These are phyloP conservation scores for Penicillium polonicum DNA, from an alignment of 2,329 filamentous ascomycete genomes.

Conservation along the genomic window DNA sequence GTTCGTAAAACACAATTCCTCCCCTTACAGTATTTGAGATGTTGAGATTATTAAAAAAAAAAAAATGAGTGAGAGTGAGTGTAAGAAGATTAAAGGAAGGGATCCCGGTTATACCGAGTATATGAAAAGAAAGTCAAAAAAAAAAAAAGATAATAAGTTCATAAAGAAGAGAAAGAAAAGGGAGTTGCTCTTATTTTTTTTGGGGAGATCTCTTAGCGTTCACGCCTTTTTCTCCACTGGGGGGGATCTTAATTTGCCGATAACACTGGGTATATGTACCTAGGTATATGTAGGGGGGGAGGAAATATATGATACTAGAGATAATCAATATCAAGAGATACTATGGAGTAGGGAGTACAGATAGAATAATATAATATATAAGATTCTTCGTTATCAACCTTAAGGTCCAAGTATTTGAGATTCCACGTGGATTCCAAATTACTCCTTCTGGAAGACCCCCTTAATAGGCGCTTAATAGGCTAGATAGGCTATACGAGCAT, in stretches of 20 bases:
- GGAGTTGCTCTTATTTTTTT: constrained; percentile 5
- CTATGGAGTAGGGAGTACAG: neutral
- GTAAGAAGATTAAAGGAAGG: constrained; percentile 1
- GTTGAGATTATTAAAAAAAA: constrained; percentile 9
- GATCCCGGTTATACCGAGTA: neutral
- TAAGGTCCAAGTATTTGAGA: neutral
- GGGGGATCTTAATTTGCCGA: constrained; percentile 22
- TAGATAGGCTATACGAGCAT: neutral
- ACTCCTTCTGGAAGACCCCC: neutral
- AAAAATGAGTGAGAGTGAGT: constrained; percentile 2
- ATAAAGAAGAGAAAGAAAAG: constrained; percentile 2
- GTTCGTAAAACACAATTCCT: neutral
- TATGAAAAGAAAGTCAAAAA: neutral
- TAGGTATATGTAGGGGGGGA: neutral
- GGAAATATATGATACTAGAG: neutral
- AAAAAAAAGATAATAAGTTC: neutral
- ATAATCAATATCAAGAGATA: neutral
- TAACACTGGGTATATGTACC: neutral
- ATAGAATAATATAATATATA: neutral
- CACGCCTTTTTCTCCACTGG: constrained; percentile 18
- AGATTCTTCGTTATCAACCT: neutral
- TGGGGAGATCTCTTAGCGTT: constrained; percentile 16
- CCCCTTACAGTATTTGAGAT: constrained; percentile 17
- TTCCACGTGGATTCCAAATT: constrained; percentile 3
- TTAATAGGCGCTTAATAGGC: neutral